These are phyloP conservation scores for Exophiala phaeomuriformis DNA, from an alignment of 2,329 filamentous ascomycete species.

Conservation along the genomic window DNA sequence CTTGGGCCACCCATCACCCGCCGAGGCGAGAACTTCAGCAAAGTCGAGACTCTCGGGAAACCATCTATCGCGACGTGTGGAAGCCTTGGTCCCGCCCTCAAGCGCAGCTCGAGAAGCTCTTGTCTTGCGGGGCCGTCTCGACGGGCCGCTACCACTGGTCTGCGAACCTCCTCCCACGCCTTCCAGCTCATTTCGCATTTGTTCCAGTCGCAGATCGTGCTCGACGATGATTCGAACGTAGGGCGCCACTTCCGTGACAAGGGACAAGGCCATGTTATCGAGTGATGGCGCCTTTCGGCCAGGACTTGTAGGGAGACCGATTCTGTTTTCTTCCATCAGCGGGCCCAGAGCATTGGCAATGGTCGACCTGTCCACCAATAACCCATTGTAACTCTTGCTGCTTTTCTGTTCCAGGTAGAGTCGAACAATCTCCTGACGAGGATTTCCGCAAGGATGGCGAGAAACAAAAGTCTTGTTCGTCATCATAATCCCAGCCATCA, in stretches of 20 bases:
- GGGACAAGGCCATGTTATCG: conserved; percentile 59
- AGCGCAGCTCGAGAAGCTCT: conserved; percentile 68
- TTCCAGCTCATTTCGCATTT: conserved; percentile 52
- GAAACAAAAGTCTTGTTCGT: conserved; percentile 1
- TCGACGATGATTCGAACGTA: conserved; percentile 81
- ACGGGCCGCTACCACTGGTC: conserved; percentile 15
- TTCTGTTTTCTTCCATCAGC: conserved; percentile 39
- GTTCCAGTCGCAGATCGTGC: conserved; percentile 64
- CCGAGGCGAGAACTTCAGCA: conserved; percentile 58
- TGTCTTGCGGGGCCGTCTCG: conserved; percentile 61
- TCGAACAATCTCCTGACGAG: conserved; percentile 4
- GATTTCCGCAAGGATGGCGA: neutral
- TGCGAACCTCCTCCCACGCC: conserved; percentile 51
- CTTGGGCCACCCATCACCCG: conserved; percentile 38
- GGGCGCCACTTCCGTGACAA: conserved; percentile 74
- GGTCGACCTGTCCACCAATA: conserved; percentile 26
- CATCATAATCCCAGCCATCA: conserved; percentile 8
- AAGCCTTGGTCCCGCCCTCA: conserved; percentile 63
- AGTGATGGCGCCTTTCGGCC: conserved; percentile 58
- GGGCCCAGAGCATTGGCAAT: conserved; percentile 44
- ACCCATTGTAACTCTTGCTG: neutral
- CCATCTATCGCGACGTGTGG: conserved; percentile 63
- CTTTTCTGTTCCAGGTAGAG: conserved; percentile 28
- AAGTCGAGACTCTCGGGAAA: conserved; percentile 58
- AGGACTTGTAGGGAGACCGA: conserved; percentile 29